phyloP scores from a whole-genome alignment of 1,284 basidiomycete species.

The Heterobasidion annosum region DNA sequence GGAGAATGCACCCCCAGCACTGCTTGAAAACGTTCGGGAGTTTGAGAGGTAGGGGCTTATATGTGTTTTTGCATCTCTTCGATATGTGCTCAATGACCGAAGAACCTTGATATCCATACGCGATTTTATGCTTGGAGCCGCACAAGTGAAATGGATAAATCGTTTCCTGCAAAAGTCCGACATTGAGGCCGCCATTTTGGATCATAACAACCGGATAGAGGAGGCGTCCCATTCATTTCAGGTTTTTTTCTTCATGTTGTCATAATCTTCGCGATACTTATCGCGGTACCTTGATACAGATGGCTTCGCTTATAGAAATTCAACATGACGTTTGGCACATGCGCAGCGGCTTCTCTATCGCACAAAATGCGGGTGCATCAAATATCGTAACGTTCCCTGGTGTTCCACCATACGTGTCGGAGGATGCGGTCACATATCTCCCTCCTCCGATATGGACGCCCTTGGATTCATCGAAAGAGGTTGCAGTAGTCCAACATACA shows the following conservation, averaged over 20 bases:
- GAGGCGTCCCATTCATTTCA: slow-evolving; percentile 40
- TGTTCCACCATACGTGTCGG: neutral
- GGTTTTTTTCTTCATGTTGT: slow-evolving; percentile 15
- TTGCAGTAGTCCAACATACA: neutral
- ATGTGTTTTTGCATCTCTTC: neutral
- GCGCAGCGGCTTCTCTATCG: neutral
- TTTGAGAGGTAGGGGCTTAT: slow-evolving; percentile 30
- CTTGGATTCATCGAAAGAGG: neutral
- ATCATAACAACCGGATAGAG: slow-evolving; percentile 26
- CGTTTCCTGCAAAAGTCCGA: slow-evolving; percentile 30
- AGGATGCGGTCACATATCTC: neutral
- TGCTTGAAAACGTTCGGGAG: slow-evolving; percentile 32
- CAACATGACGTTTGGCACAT: slow-evolving; percentile 28
- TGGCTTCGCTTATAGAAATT: slow-evolving; percentile 41
- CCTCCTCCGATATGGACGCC: neutral
- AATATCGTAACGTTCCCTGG: neutral
- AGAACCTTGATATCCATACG: slow-evolving; percentile 30
- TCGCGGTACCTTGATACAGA: slow-evolving; percentile 16
- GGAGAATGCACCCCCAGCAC: slow-evolving; percentile 31
- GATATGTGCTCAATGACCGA: neutral
- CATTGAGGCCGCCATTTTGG: slow-evolving; percentile 27
- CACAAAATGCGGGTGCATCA: neutral
- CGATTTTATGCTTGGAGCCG: slow-evolving; percentile 28
- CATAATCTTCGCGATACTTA: neutral
- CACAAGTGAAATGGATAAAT: slow-evolving; percentile 29